Evolutionary conservation across 768 basidiomycete species (phyloP).

Genomic region (Paxillus rubicundulus): DNA sequence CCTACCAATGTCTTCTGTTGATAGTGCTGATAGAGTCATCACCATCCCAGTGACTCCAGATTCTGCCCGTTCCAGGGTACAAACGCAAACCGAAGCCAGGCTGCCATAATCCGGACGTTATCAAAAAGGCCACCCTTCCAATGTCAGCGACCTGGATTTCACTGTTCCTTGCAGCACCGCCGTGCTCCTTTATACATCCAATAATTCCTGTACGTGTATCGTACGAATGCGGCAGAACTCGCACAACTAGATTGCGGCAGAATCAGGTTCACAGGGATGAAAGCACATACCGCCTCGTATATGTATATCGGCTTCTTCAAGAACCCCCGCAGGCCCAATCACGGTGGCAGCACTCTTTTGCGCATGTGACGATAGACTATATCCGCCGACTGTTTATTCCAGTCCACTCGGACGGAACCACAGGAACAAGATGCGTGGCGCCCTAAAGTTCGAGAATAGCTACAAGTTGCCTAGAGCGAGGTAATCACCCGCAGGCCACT

Average conservation of each 20-base stretch:
- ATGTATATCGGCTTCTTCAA: not conserved
- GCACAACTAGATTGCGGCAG: too few relatives aligned
- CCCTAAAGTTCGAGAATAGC: conserved; percentile 7
- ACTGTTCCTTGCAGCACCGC: conserved; percentile 1
- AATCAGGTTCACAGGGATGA: too few relatives aligned
- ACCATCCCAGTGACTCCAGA: too few relatives aligned
- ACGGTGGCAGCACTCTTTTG: not conserved
- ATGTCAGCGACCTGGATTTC: not conserved
- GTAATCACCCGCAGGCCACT: conserved; percentile 7
- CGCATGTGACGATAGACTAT: not conserved
- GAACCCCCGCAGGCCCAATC: not conserved
- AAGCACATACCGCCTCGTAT: too few relatives aligned
- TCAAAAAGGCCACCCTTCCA: conserved; percentile 1
- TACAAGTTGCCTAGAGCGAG: conserved; percentile 4
- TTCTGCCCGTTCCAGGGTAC: not conserved
- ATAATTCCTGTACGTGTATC: conserved; percentile 10
- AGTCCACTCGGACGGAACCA: not conserved
- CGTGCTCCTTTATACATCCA: too few relatives aligned
- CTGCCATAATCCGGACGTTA: conserved; percentile 10
- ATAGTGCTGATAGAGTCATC: not conserved
- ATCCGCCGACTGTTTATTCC: not conserved
- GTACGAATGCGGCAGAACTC: conserved; percentile 27
- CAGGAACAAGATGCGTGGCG: not conserved
- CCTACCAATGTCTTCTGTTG: not conserved
- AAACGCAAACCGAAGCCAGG: not conserved